phyloP scores from a whole-genome alignment of 306 rosid species.

The Vigna angularis region DNA sequence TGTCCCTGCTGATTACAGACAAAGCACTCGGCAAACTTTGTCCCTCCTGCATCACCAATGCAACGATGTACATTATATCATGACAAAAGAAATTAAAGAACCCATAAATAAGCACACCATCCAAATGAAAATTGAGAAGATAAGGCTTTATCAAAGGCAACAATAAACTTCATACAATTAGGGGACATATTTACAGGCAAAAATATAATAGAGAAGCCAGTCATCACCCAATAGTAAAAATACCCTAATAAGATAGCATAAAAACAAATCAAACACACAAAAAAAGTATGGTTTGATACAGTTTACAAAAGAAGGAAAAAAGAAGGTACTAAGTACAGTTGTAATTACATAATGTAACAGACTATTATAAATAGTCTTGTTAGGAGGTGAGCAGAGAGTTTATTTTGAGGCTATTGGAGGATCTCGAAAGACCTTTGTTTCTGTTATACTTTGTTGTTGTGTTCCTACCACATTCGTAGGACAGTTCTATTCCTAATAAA shows the following conservation, averaged over 20 bases:
- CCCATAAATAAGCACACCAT: not conserved
- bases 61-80: slow-evolving; percentile 29
- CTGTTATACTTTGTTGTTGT: too few relatives aligned
- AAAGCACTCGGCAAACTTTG: slow-evolving; percentile 87
- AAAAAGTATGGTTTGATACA: too few relatives aligned
- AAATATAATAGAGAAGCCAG: not conserved
- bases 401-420: too few relatives aligned
- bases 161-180: not conserved
- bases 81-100: slow-evolving; percentile 3
- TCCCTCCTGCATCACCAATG: slow-evolving; percentile 74
- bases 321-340: too few relatives aligned
- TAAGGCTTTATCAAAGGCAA: slow-evolving; percentile 14
- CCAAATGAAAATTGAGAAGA: not conserved
- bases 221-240: not conserved
- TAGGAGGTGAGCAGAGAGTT: too few relatives aligned
- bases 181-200: slow-evolving; percentile 5
- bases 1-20: slow-evolving; percentile 86
- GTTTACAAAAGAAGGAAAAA: too few relatives aligned
- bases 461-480: too few relatives aligned
- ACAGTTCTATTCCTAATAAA: too few relatives aligned
- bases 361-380: too few relatives aligned
- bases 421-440: too few relatives aligned
- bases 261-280: not conserved
- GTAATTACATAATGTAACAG: too few relatives aligned
- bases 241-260: not conserved